Base-by-base conservation (phyloP, 345 rosid genomes). In the Angophora floribunda region DNA sequence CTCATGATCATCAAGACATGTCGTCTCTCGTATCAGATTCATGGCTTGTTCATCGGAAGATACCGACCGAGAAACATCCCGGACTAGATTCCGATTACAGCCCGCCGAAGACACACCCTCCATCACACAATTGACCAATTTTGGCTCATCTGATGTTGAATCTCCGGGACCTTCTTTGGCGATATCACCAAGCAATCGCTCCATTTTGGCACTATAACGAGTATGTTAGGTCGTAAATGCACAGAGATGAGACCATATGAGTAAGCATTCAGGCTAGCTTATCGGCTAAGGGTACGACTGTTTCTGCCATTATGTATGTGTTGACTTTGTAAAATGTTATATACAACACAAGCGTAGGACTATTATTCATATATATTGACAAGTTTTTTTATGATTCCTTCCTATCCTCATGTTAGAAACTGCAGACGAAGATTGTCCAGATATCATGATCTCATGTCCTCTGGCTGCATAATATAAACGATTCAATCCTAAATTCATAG, bases 61-160 rank as follows among this genome's bases (percentile, higher is more conserved):
- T 78, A 63, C 88, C 88, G 19, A 86, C 61, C 4, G 86, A 61
- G 49, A 59, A 26, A 84, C 50, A 78, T 51, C 88, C 82, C 5
- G 88, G 41, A 44, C 63, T 89, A 14, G 75, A 82, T 51, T 86
- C 86, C 17, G 90, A 89, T 52, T 89, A 89, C 86, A 79, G 86
- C 49, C 90, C 82, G 47, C 90, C 90, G n/a, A 89, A 51, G 44
- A 89, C 90, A 32, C 90, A 89, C 85, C 90, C 90, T 59, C 90
- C 90, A 24, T 47, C 88, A 55, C 90, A 89, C 84, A 89, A 89
- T 36, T 87, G 86, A 87, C 51, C 51, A 41, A 70, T 59, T 75
- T 41, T 75, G 84, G 84, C 13, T 75, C 13, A 49, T 75, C 22
- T 19, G 49, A 44, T 41, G 84, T 75, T 11, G 28, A 75, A 75